Evolutionary conservation across 1,284 basidiomycete genomes (phyloP).

Genomic region (Trichosporon coremiiforme): DNA sequence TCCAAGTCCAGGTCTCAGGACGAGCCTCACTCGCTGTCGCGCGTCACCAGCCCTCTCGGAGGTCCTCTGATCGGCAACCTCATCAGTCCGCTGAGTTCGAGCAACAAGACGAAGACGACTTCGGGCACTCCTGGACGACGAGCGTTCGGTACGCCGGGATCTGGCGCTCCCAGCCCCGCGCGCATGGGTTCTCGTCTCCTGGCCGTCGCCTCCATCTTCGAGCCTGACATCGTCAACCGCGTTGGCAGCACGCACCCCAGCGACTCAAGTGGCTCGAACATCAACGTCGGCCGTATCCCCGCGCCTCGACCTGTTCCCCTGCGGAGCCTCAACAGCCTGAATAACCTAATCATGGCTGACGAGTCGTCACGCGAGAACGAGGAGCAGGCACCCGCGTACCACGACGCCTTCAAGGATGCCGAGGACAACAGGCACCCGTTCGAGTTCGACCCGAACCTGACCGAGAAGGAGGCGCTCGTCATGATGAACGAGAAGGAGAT

Average conservation of each 20-base stretch:
- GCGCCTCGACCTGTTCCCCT: neutral
- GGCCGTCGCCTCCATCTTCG: conserved; percentile 1
- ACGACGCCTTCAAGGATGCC: conserved; percentile 7
- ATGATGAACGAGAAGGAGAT: conserved; percentile 13
- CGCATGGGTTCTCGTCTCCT: neutral
- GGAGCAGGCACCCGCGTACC: neutral
- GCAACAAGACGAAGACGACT: neutral
- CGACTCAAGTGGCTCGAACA: neutral
- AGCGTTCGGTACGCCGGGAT: neutral
- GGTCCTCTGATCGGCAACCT: conserved; percentile 1
- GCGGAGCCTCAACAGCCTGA: conserved; percentile 6
- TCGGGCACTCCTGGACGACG: neutral
- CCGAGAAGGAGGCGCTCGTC: neutral
- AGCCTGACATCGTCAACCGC: conserved; percentile 5
- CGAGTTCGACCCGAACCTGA: conserved; percentile 10
- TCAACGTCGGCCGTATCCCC: conserved; percentile 5
- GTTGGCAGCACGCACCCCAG: neutral
- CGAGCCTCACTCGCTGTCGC: neutral
- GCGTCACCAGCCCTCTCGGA: neutral
- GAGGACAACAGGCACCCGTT: conserved; percentile 15
- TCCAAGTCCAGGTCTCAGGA: neutral
- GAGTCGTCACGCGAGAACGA: conserved; percentile 7
- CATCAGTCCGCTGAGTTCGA: conserved; percentile 6
- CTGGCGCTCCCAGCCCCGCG: conserved; percentile 3
- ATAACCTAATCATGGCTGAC: neutral